These are phyloP conservation scores for Heterobasidion parviporum DNA, from an alignment of 1,284 basidiomycete genomes.

Conservation along the genomic window DNA sequence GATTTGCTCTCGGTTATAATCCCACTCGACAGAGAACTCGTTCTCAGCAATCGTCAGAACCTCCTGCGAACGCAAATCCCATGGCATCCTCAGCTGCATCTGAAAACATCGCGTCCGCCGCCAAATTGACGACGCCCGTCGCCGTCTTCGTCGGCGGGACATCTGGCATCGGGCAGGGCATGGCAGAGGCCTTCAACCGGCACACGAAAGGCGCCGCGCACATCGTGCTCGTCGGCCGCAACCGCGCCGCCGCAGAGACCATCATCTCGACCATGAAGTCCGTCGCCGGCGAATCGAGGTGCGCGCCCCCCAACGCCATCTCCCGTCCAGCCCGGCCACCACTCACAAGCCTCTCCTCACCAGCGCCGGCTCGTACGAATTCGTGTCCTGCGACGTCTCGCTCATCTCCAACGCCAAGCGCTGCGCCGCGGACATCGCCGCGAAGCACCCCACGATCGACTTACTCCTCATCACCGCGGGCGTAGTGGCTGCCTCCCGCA, in stretches of 20 bases:
- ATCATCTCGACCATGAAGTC: conserved; percentile 20
- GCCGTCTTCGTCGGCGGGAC: conserved; percentile 29
- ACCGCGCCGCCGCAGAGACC: conserved; percentile 23
- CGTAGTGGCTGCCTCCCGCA: not conserved
- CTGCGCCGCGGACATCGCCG: not conserved
- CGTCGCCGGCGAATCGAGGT: conserved; percentile 4
- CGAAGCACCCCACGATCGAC: not conserved
- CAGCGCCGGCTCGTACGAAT: conserved; percentile 1
- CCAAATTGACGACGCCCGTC: conserved; percentile 13
- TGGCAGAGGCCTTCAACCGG: conserved; percentile 20
- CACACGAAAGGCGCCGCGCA: conserved; percentile 24
- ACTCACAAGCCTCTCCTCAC: not conserved
- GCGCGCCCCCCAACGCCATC: too few species aligned
- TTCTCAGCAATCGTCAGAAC: too few species aligned
- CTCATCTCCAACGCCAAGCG: not conserved
- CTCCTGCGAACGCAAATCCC: not conserved
- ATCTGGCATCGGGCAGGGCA: conserved; percentile 26
- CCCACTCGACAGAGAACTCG: too few species aligned
- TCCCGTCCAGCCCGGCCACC: not conserved
- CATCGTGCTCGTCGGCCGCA: conserved; percentile 28
- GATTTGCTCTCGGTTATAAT: too few species aligned
- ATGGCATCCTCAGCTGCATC: not conserved
- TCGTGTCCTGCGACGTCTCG: not conserved
- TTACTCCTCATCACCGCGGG: not conserved
- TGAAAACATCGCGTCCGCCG: not conserved